Evolutionary conservation across 176 grass and related monocot species (phyloP).

Genomic region (Echinochloa phyllopogon): DNA sequence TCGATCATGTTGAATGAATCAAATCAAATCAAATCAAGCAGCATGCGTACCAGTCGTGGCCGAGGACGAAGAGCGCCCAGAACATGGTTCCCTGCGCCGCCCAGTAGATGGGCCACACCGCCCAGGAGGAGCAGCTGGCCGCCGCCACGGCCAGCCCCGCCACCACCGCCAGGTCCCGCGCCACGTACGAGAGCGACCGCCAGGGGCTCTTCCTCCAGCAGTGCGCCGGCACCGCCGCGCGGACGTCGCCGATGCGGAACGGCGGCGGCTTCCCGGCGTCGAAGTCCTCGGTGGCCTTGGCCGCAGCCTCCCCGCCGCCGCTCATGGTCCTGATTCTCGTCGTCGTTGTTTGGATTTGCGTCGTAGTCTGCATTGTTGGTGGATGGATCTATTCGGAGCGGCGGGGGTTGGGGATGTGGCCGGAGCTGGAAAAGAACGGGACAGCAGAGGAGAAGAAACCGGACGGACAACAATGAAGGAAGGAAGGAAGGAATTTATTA

Average conservation of each 20-base stretch:
- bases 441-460: no score
- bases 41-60: slow-evolving; percentile 71
- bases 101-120: slow-evolving; percentile 75
- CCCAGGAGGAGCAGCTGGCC: no score
- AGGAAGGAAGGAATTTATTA: no score
- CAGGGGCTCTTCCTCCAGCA: slow-evolving; percentile 77
- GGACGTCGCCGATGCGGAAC: slow-evolving; percentile 86
- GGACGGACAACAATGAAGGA: no score
- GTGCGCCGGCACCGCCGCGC: slow-evolving; percentile 67
- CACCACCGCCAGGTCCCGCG: slow-evolving; percentile 50
- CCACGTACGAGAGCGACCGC: slow-evolving; percentile 72
- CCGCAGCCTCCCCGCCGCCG: neutral
- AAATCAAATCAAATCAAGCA: no score
- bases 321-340: no score
- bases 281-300: slow-evolving; percentile 23
- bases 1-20: no score
- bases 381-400: no score
- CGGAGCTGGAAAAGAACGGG: no score
- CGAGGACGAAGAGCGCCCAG: slow-evolving; percentile 96
- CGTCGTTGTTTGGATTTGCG: no score
- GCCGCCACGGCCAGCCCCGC: slow-evolving; percentile 40
- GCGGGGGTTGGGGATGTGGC: no score
- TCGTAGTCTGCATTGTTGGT: no score
- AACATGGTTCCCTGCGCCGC: slow-evolving; percentile 92
- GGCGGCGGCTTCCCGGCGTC: slow-evolving; percentile 70